A percentile compares a stretch with the other conserved stretches of the same genome.
Conservation (phyloP, 2,329 filamentous ascomycete genomes). For the Parasarocladium wereldwijsianum region DNA sequence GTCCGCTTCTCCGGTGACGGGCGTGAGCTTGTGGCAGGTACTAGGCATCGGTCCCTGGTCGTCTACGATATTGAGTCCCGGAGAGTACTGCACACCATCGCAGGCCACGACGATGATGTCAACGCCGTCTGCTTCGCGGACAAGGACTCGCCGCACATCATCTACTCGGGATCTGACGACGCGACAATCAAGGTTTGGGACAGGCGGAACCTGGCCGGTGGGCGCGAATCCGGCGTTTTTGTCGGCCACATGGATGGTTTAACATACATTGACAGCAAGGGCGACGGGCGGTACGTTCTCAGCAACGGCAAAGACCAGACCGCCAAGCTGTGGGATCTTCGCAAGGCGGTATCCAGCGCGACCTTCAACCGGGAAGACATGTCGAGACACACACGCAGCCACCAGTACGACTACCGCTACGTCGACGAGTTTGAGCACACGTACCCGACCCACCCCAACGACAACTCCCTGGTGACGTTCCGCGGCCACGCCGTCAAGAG, state of each 20-base stretch:
- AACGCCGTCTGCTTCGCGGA: constrained; percentile 97
- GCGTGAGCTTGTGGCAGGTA: constrained; percentile 79
- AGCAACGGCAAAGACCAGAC: constrained; percentile 93
- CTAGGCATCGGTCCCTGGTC: constrained; percentile 62
- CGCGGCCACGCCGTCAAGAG: constrained; percentile 77
- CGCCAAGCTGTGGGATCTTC: constrained; percentile 92
- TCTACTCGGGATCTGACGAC: constrained; percentile 94
- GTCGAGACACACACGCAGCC: constrained; percentile 33
- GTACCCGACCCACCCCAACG: constrained; percentile 52
- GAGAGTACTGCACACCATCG: constrained; percentile 56
- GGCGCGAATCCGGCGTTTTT: constrained; percentile 52
- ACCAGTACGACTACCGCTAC: constrained; percentile 66
- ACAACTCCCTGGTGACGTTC: constrained; percentile 90
- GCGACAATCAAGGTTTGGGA: constrained; percentile 95
- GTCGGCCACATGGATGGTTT: constrained; percentile 52
- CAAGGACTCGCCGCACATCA: constrained; percentile 72
- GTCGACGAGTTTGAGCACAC: constrained; percentile 44
- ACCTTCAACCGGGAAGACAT: constrained; percentile 42
- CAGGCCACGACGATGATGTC: constrained; percentile 75
- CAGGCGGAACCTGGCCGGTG: constrained; percentile 76
- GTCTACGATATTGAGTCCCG: constrained; percentile 86
- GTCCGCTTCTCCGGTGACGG: constrained; percentile 88
- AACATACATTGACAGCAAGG: constrained; percentile 57
- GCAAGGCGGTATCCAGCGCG: constrained; percentile 70
- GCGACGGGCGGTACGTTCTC: constrained; percentile 67